phyloP scores from a whole-genome alignment of 2,329 filamentous ascomycete genomes.

The Hypomyces perniciosus region DNA sequence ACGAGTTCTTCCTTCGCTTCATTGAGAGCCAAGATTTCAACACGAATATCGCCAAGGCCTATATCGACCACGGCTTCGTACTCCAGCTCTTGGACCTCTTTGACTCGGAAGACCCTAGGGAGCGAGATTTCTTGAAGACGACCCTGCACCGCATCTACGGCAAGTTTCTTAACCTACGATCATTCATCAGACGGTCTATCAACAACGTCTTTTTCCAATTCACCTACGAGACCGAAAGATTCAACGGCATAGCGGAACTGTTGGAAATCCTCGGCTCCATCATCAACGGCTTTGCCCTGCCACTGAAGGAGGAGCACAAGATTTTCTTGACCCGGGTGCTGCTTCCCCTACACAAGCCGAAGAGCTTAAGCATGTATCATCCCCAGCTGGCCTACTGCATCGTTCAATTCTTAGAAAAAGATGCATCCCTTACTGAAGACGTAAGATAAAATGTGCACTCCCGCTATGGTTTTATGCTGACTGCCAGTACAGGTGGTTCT shows the following conservation, averaged over 20 bases:
- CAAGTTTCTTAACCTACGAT: conserved; percentile 95
- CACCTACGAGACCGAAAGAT: conserved; percentile 95
- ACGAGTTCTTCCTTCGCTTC: conserved; percentile 98
- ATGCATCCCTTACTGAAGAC: conserved; percentile 94
- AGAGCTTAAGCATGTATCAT: conserved; percentile 99
- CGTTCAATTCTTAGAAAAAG: conserved; percentile 97
- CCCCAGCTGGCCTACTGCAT: conserved; percentile 98
- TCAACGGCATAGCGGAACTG: conserved; percentile 96
- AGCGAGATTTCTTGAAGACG: conserved; percentile 96
- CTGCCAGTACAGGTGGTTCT: conserved; percentile 65
- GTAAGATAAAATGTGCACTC: conserved; percentile 40
- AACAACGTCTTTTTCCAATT: conserved; percentile 99
- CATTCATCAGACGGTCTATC: conserved; percentile 95
- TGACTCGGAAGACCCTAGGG: conserved; percentile 93
- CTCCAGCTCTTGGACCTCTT: conserved; percentile 95
- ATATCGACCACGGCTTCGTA: conserved; percentile 97
- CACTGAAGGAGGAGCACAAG: conserved; percentile 97
- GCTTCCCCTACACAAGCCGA: conserved; percentile 93
- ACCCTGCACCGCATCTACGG: conserved; percentile 97
- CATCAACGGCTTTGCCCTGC: conserved; percentile 96
- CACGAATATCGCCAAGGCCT: conserved; percentile 97
- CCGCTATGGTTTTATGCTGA: background rate
- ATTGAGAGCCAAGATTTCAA: conserved; percentile 99
- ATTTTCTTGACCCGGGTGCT: conserved; percentile 91
- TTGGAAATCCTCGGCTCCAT: conserved; percentile 96